Evolutionary conservation across 2,329 filamentous ascomycete genomes (phyloP).

Genomic region (Hysterium pulicare): DNA sequence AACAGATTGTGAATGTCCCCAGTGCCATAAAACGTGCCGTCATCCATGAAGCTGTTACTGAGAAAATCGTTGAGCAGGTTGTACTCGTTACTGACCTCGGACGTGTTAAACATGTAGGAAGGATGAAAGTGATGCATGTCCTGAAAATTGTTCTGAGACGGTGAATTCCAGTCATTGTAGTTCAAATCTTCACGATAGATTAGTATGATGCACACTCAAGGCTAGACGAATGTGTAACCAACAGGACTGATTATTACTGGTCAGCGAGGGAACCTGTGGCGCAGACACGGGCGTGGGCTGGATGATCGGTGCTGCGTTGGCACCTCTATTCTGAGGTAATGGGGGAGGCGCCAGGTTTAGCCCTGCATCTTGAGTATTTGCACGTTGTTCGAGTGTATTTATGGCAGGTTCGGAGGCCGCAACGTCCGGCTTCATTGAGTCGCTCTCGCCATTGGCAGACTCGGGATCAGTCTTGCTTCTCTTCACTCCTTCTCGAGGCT

Average conservation of each 20-base stretch:
- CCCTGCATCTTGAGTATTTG: constrained; percentile 34
- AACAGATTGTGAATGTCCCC: constrained; percentile 52
- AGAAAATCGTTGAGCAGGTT: constrained; percentile 96
- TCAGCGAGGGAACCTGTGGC: constrained; percentile 60
- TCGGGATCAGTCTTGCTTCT: constrained; percentile 63
- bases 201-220: constrained; percentile 20
- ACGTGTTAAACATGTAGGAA: constrained; percentile 91
- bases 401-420: constrained; percentile 25
- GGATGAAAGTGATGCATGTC: constrained; percentile 93
- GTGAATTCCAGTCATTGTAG: constrained; percentile 76
- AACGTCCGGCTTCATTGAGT: constrained; percentile 27
- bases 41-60: constrained; percentile 85
- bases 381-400: constrained; percentile 25
- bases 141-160: constrained; percentile 77
- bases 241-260: constrained; percentile 70
- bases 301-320: constrained; percentile 60
- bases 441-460: constrained; percentile 27
- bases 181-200: constrained; percentile 60
- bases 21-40: constrained; percentile 42
- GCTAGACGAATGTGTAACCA: constrained; percentile 47
- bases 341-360: constrained; percentile 36
- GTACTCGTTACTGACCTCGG: constrained; percentile 94
- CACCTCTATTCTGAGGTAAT: constrained; percentile 31
- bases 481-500: constrained; percentile 81
- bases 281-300: constrained; percentile 68